Conservation (phyloP, 257 asterid genomes). For the Solanum arcanum region DNA sequence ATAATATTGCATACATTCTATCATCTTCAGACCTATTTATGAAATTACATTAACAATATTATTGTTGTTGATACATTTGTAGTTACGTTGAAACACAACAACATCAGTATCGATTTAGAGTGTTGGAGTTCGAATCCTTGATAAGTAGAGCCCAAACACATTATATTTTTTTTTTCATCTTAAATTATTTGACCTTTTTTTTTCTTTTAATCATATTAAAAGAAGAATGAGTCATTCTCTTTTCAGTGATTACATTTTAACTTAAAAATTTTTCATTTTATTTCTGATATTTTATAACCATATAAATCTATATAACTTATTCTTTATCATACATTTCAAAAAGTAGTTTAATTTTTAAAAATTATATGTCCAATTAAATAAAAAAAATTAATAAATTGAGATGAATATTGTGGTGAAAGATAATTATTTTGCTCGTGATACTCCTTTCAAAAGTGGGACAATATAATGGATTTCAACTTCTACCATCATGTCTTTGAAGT, state of each 20-base stretch:
- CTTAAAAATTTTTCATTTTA: not conserved
- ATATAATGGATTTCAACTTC: not conserved
- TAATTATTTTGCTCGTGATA: not conserved
- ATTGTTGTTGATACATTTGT: not conserved
- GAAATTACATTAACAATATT: not conserved
- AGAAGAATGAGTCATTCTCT: not conserved
- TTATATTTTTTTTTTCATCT: not conserved
- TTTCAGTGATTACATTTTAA: not conserved
- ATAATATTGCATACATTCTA: not conserved
- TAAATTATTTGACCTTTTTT: not conserved
- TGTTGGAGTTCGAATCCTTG: not conserved
- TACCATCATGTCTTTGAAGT: not conserved
- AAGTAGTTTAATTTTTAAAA: not conserved
- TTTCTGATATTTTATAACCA: not conserved
- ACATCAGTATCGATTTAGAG: not conserved
- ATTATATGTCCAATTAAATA: not conserved
- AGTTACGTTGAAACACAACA: not conserved
- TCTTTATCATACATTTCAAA: not conserved
- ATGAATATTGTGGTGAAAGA: not conserved
- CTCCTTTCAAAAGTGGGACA: not conserved
- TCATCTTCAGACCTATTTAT: not conserved
- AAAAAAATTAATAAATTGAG: not conserved
- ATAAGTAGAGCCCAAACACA: not conserved
- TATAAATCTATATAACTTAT: not conserved
- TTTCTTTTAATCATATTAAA: not conserved